Conservation (phyloP, 768 basidiomycete species). For the Ephemerocybe angulata region DNA sequence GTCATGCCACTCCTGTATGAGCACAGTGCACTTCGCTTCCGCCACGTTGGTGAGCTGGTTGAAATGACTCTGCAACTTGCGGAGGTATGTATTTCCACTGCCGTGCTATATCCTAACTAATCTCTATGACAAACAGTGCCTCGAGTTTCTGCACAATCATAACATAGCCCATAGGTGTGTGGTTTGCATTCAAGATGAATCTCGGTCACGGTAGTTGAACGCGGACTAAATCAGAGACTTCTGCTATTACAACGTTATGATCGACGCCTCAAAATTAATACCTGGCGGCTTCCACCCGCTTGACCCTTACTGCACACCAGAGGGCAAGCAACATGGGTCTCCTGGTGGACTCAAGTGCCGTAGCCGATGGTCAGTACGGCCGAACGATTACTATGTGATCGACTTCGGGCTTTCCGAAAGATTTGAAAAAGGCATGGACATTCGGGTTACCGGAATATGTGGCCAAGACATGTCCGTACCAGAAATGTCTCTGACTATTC, state of each 20-base stretch:
- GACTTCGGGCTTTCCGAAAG: conserved; percentile 22
- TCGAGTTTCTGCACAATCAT: conserved; percentile 22
- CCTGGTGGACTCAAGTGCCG: not conserved
- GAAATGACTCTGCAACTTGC: conserved; percentile 19
- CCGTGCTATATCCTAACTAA: not conserved
- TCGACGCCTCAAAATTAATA: conserved; percentile 17
- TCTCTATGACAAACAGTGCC: conserved; percentile 13
- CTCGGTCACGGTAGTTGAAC: not conserved
- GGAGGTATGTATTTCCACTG: conserved; percentile 11
- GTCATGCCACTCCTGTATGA: conserved; percentile 22
- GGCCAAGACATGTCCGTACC: conserved; percentile 23
- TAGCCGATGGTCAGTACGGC: conserved; percentile 18
- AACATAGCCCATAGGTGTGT: conserved; percentile 14
- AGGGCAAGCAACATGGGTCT: not conserved
- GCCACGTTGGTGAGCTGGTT: conserved; percentile 17
- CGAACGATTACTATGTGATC: conserved; percentile 25
- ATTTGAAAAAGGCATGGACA: not conserved
- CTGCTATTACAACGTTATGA: conserved; percentile 18
- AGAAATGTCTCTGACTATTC: conserved; percentile 18
- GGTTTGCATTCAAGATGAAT: not conserved
- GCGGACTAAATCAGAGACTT: conserved; percentile 15
- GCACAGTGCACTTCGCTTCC: conserved; percentile 14
- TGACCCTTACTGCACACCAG: not conserved
- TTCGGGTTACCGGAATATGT: conserved; percentile 7
- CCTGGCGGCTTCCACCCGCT: conserved; percentile 15